Evolutionary conservation across 2,329 filamentous ascomycete species (phyloP), one percentile per base, ranked within the genome.

Genomic region (Chrysoporthe puriensis): DNA sequence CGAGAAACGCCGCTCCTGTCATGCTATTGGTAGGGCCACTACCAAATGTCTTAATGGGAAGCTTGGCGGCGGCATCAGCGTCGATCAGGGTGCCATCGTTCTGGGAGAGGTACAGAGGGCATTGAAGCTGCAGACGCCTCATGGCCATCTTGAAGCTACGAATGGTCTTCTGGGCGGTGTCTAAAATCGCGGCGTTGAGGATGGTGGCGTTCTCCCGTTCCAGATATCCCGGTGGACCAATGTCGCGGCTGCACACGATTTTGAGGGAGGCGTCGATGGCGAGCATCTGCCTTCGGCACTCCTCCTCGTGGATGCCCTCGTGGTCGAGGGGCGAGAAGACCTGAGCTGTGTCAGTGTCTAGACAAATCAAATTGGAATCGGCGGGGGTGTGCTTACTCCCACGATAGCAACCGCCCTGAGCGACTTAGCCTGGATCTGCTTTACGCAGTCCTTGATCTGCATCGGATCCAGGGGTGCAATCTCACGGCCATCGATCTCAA

Each of bases 171-270:
- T 82, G 79, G 0, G 87, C 88, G 72, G 89, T 88, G 0, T 80
- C 74, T 13, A 89, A 77, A 44, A 90, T 88, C 1, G 87, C 83
- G 0, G 87, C 88, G 70, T 91, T 90, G 26, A 91, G 77, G 21
- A 90, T 88, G 1, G 86, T 84, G 0, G 88, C 88, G 72, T 90
- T 90, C 74, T 90, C 88, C 48, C 88, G 81, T 76, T 89, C 88
- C 8, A 89, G 76, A 64, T 88, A 86, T 50, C 79, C 85, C 13
- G 85, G 75, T 70, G 82, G 86, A 16, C 84, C 85, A 2, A 87
- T 83, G 16, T 85, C 82, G 62, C 82, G 82, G 11, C 84, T 85
- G 62, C 80, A 80, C 2, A 86, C 83, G 2, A 87, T 78, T 63
- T 85, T 79, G 61, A 75, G 77, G 0, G 75, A 80, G 0, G 80